Conservation (phyloP, 495 filamentous ascomycete species). For the Pyrenopolyporus hunteri region DNA sequence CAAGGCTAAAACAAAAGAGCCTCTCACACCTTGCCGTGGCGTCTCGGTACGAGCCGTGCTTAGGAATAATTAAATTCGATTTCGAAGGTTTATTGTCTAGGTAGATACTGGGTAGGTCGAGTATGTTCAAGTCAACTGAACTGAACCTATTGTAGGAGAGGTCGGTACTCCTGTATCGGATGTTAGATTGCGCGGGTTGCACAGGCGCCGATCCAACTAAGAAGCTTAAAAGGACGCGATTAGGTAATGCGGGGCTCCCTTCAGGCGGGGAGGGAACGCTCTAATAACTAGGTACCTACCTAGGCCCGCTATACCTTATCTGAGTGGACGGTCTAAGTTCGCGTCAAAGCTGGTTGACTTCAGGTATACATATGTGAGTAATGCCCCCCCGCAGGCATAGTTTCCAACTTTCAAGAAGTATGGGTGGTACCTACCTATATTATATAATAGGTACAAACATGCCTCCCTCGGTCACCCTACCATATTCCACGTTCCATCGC, state of each 20-base stretch:
- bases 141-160: background rate
- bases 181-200: conserved; percentile 21
- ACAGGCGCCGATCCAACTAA: conserved; percentile 17
- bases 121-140: background rate
- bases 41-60: too few relatives aligned
- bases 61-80: background rate
- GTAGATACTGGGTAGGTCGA: too few relatives aligned
- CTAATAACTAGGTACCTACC: background rate
- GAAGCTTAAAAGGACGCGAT: conserved; percentile 5
- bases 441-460: too few relatives aligned
- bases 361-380: background rate
- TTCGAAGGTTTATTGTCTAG: too few relatives aligned
- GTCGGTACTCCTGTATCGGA: conserved; percentile 31
- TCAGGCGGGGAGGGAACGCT: conserved; percentile 9
- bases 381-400: conserved; percentile 1
- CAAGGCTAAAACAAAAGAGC: background rate
- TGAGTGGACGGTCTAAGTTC: background rate
- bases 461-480: too few relatives aligned
- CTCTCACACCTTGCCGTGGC: background rate
- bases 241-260: conserved; percentile 20
- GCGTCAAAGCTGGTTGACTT: background rate
- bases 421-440: too few relatives aligned
- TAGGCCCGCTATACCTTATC: too few relatives aligned
- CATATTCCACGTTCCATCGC: too few relatives aligned
- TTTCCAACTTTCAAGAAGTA: background rate